Conservation (phyloP, 2,329 filamentous ascomycete species). For the Fusarium palustre region DNA sequence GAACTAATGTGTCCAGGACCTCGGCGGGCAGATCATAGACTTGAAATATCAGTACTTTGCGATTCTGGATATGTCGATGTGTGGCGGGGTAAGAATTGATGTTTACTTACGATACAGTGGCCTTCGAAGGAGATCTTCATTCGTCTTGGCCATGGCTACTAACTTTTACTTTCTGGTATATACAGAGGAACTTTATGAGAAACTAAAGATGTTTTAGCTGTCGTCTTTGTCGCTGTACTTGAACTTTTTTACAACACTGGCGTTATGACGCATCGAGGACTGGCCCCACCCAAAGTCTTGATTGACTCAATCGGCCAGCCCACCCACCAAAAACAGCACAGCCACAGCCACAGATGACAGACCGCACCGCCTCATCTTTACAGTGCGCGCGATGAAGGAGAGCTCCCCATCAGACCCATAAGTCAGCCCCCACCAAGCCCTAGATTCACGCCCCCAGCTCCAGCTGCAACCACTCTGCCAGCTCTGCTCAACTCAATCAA, state of each 20-base stretch:
- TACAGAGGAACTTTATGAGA: neutral
- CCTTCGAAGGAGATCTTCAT: constrained; percentile 61
- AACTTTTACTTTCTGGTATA: neutral
- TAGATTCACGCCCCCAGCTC: constrained; percentile 5
- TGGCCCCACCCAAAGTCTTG: constrained; percentile 30
- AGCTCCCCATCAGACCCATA: neutral
- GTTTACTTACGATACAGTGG: constrained; percentile 62
- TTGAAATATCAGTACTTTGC: constrained; percentile 51
- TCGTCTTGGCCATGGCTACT: constrained; percentile 53
- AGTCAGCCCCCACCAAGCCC: neutral
- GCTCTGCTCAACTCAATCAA: neutral
- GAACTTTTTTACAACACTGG: constrained; percentile 21
- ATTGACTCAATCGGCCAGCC: constrained; percentile 43
- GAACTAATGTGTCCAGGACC: constrained; percentile 74
- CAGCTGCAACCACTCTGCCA: neutral
- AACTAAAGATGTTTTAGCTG: neutral
- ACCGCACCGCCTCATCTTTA: neutral
- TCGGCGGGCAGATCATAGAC: constrained; percentile 86
- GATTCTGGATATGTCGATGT: constrained; percentile 2
- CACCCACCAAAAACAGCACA: neutral
- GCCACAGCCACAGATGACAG: neutral
- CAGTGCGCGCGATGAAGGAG: neutral
- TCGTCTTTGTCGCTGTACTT: constrained; percentile 27
- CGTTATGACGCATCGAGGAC: neutral
- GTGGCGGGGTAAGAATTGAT: constrained; percentile 27